Base-by-base conservation (phyloP, 2,329 filamentous ascomycete genomes). In the Stachybotrys chlorohalonatus region DNA sequence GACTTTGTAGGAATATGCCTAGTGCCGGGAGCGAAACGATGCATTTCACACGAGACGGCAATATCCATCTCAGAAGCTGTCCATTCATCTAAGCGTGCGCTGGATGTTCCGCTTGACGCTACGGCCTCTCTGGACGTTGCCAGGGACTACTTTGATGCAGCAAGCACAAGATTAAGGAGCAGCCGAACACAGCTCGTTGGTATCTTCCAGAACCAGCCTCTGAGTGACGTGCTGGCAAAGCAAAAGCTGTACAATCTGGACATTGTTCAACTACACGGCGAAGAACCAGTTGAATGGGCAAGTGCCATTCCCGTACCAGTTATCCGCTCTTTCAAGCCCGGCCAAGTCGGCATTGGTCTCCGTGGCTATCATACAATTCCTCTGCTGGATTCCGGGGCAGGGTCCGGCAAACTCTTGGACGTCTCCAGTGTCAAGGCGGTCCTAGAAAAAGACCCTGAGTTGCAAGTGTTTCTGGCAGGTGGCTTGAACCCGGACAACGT, bases 1-100 rank as follows among this genome's bases (percentile, higher is more conserved):
- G 92, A 99, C 70, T 77, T 96, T 60, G 84, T 99, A 52, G 94
- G 94, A 58, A 95, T 99, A 63, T 96, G 96, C 55, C 76, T 96
- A 11, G 94, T 94, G 7, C 83, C 89, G 39, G 86, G 89, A 6
- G 82, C 89, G 16, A 91, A 87, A 66, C 86, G 95, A 53, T 89
- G 83, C 62, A 89, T 97, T 16, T 81, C 84, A 2, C 83, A 88
- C 60, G 87, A 95, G 56, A 85, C 85, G 24, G 94, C 91, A 6
- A 72, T 88, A 52, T 81, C 85, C 31, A 97, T 99, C 56, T 94
- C 93, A 1, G 75, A 86, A 52, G 83, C 83, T 3, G 83, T 99
- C 3, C 92, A 90, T 65, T 73, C 72, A 78, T 95, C 48, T 84
- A 85, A 63, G 66, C 67, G 54, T 75, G 73, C 65, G 56, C 47